These are phyloP conservation scores for Neurospora sp. DNA, from an alignment of 495 filamentous ascomycete genomes.

Conservation along the genomic window DNA sequence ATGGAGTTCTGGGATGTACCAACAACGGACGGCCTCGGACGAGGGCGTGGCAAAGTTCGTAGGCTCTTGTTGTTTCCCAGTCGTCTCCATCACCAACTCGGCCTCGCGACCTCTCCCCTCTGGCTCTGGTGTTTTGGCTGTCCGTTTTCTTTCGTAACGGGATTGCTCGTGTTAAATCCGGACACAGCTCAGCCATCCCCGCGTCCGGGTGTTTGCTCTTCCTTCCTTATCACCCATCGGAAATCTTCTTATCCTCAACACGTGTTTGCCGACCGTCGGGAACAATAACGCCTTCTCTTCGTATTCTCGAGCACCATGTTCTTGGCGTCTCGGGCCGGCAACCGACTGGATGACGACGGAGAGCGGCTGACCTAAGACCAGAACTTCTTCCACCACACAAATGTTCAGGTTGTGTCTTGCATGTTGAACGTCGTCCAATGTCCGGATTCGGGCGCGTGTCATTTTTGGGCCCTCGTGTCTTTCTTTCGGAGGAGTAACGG, in stretches of 20 bases:
- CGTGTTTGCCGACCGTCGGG: neutral
- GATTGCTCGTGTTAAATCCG: neutral
- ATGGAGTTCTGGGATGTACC: neutral
- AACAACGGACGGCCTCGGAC: neutral
- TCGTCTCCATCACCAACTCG: neutral
- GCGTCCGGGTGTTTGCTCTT: neutral
- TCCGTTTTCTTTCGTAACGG: neutral
- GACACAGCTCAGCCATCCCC: neutral
- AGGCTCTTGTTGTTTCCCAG: neutral
- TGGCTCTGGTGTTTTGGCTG: neutral
- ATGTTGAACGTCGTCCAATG: neutral
- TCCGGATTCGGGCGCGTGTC: neutral
- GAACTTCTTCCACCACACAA: neutral
- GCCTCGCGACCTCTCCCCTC: neutral
- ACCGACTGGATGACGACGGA: neutral
- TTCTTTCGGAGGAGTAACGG: neutral
- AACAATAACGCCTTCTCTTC: neutral
- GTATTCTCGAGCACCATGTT: neutral
- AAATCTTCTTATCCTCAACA: neutral
- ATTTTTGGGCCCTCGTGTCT: neutral
- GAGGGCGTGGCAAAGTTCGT: neutral
- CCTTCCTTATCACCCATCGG: neutral
- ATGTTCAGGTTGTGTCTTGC: neutral
- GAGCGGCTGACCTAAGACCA: neutral
- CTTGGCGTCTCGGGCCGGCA: neutral